Conservation (phyloP, 2,329 filamentous ascomycete genomes). For the Orbilia brochopaga region DNA sequence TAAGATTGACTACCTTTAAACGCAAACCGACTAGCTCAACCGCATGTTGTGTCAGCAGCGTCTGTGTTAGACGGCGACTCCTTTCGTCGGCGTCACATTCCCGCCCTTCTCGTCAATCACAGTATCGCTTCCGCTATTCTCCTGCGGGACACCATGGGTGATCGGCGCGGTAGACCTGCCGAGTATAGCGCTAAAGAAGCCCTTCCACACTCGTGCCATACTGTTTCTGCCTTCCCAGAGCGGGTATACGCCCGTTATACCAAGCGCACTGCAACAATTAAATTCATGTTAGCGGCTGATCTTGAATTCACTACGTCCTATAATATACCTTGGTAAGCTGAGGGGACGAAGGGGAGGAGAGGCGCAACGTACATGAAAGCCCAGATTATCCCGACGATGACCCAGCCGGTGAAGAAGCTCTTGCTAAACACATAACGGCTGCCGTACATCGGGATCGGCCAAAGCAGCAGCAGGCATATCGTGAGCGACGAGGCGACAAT, state of each 20-base stretch:
- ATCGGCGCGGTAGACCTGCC: conserved; percentile 21
- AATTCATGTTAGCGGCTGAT: neutral
- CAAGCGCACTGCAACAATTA: conserved; percentile 29
- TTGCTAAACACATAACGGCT: conserved; percentile 79
- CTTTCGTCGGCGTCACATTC: conserved; percentile 11
- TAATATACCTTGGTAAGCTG: too few relatives aligned
- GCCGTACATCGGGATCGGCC: conserved; percentile 93
- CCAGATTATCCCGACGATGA: conserved; percentile 78
- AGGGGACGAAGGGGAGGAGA: neutral
- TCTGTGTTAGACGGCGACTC: conserved; percentile 28
- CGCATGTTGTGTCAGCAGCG: too few relatives aligned
- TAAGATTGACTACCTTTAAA: too few relatives aligned
- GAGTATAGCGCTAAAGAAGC: conserved; percentile 31
- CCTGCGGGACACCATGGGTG: conserved; percentile 46
- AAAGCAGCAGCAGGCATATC: conserved; percentile 75
- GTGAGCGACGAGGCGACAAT: conserved; percentile 67
- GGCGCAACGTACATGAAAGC: conserved; percentile 65
- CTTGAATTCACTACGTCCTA: neutral
- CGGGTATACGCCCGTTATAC: conserved; percentile 76
- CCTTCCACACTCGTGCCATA: conserved; percentile 59
- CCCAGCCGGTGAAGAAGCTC: conserved; percentile 82
- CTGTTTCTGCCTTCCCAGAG: conserved; percentile 78
- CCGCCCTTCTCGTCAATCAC: conserved; percentile 31
- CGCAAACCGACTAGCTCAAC: too few relatives aligned
- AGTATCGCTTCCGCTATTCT: conserved; percentile 27